Percentiles rank a stretch among this genome's conserved stretches.
phyloP scores from a whole-genome alignment of 495 filamentous ascomycete genomes.

The Hypoxylon fuscum region DNA sequence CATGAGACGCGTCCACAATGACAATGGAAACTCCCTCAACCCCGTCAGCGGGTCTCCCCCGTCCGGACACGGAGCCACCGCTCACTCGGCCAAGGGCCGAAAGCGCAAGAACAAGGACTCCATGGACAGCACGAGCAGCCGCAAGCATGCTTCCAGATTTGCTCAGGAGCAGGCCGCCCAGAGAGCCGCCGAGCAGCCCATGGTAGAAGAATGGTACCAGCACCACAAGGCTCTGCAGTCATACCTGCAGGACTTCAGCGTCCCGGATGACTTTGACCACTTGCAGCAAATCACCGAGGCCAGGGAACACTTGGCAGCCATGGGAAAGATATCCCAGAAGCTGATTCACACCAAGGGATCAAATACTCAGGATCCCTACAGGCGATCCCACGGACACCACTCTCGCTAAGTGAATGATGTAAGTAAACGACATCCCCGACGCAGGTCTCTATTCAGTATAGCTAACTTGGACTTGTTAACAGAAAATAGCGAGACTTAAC shows the following conservation, averaged over 20 bases:
- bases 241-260: constrained; percentile 52
- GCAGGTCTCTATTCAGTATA: background rate
- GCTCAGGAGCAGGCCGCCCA: constrained; percentile 42
- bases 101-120: constrained; percentile 61
- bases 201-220: constrained; percentile 57
- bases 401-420: constrained; percentile 43
- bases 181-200: constrained; percentile 43
- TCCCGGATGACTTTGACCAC: constrained; percentile 56
- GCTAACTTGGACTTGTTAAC: constrained; percentile 10
- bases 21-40: constrained; percentile 58
- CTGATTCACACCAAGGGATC: constrained; percentile 37
- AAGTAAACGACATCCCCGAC: background rate
- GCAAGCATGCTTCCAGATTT: constrained; percentile 52
- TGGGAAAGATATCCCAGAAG: constrained; percentile 52
- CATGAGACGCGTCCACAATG: constrained; percentile 92
- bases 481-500: constrained; percentile 20
- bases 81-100: constrained; percentile 52
- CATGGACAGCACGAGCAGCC: constrained; percentile 50
- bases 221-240: constrained; percentile 57
- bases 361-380: constrained; percentile 39
- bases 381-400: constrained; percentile 44
- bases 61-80: constrained; percentile 42
- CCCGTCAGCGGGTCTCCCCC: constrained; percentile 47
- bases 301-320: constrained; percentile 54
- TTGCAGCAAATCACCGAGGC: constrained; percentile 56